phyloP scores from a whole-genome alignment of 208 protist genomes.

The Trypanosomatidae sp. region DNA sequence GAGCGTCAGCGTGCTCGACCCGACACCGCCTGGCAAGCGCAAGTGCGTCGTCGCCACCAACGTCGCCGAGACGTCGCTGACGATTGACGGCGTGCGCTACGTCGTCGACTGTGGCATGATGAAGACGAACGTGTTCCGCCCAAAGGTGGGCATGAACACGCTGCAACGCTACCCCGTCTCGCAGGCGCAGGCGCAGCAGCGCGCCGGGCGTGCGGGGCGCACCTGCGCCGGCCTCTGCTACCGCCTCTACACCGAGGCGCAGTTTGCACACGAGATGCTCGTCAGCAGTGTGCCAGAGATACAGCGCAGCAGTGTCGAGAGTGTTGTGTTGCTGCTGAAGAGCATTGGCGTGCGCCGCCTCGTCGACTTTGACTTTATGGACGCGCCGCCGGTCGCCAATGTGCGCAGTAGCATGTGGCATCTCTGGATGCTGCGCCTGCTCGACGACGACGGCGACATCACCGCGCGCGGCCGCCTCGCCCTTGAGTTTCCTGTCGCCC shows the following conservation, averaged over 20 bases:
- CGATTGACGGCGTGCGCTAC: constrained; percentile 94
- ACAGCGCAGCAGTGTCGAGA: constrained; percentile 95
- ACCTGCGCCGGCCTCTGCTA: constrained; percentile 93
- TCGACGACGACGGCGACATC: constrained; percentile 93
- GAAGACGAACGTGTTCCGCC: constrained; percentile 99
- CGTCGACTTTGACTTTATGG: constrained; percentile 99
- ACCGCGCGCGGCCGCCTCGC: constrained; percentile 93
- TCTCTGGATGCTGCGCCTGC: constrained; percentile 97
- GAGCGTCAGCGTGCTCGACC: constrained; percentile 91
- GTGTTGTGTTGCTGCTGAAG: constrained; percentile 91
- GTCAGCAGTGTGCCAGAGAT: constrained; percentile 94
- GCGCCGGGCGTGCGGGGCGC: constrained; percentile 95
- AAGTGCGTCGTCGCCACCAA: constrained; percentile 99
- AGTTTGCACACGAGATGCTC: constrained; percentile 95
- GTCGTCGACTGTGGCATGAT: constrained; percentile 97
- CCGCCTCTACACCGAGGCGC: constrained; percentile 95
- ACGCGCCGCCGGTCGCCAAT: constrained; percentile 94
- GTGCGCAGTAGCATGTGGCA: constrained; percentile 92
- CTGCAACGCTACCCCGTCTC: constrained; percentile 93
- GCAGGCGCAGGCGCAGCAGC: constrained; percentile 96
- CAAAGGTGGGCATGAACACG: constrained; percentile 94
- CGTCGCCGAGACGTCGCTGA: constrained; percentile 99
- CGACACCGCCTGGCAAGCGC: constrained; percentile 80
- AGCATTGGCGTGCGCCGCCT: constrained; percentile 93
- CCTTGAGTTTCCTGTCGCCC: constrained; percentile 97